Evolutionary conservation across 768 basidiomycete species (phyloP).

Genomic region (Cystobasidium tubakii): DNA sequence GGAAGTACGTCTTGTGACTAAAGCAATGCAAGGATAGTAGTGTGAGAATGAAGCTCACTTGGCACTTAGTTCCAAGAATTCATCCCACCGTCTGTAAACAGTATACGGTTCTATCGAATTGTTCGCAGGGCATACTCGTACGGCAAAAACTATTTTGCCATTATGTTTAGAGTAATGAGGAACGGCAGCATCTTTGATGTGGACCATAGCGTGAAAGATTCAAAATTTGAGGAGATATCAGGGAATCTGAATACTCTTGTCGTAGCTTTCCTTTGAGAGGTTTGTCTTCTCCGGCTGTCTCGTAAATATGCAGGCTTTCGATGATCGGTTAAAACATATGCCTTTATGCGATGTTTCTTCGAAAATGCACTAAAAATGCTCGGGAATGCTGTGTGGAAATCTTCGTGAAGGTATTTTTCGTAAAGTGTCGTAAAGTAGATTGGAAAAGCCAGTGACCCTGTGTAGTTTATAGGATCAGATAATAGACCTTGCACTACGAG

Average conservation of each 20-base stretch:
- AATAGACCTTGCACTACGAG: no score
- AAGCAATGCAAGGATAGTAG: no score
- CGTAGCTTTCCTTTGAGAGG: no score
- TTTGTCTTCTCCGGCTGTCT: no score
- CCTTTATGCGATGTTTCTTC: no score
- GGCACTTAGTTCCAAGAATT: slow-evolving; percentile 40
- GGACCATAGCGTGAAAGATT: not conserved
- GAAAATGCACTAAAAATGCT: no score
- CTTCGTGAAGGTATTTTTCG: not conserved
- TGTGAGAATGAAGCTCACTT: slow-evolving; percentile 17
- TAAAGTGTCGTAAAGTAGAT: not conserved
- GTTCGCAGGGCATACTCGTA: slow-evolving; percentile 39
- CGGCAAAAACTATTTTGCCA: slow-evolving; percentile 39
- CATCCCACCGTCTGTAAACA: slow-evolving; percentile 41
- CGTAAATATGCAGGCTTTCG: no score
- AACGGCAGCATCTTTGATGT: slow-evolving; percentile 39
- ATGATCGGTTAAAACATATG: no score
- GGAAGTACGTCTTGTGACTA: no score
- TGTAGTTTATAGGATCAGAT: no score
- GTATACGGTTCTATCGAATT: slow-evolving; percentile 40
- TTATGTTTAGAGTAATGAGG: slow-evolving; percentile 40
- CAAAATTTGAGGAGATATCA: not conserved
- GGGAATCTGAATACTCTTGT: no score
- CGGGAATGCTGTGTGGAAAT: not conserved
- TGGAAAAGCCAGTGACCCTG: no score